Evolutionary conservation across 179 eudicot genomes (phyloP), one percentile per base, ranked within the genome.

Genomic region (Actinidia arguta): DNA sequence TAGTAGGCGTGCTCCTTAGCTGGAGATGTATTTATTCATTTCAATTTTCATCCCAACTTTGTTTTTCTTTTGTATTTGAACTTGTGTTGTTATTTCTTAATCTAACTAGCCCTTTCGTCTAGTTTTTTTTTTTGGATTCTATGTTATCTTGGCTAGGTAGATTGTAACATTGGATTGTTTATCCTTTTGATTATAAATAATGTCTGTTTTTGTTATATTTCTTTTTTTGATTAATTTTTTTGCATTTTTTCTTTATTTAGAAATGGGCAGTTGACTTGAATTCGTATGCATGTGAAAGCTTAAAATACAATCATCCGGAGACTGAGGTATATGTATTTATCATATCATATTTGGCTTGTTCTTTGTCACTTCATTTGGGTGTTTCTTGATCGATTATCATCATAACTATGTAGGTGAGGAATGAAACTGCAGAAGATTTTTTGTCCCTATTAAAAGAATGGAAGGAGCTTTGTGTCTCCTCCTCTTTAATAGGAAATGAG

Each of bases 261-360:
- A 90, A 87, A 90, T 97, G 98, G 99, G 98, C 99, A 1, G 90
- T 97, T 70, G 98, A 97, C 67, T 0, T 90, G 0, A 95, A 95
- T 73, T 9, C 39, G 31, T 73, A 83, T 88, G 98, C 99, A 0
- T 95, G 98, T 72, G 84, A 93, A 51, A 95, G 95, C 71, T 78
- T 97, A 3, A 88, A 84, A 42, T 69, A 89, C 7, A 97, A 97
- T 81, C 99, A 97, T 78, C 98, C 98, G 0, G 96, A 94, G 83
- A 93, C 99, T 2, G 20, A 95, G 91, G 99, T 97, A 61, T 9
- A 25, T 46, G 3, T 54, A 10, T 59, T 22, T 50, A 6, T 46
- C 4, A 18, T 18, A 4, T 39, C 0, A 16, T 73, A 9, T 46
- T 52, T 58, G 22, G 24, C 14, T 31, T 4, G 48, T 72, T n/a